Evolutionary conservation across 257 asterid genomes (phyloP), one percentile per base, ranked within the genome.

Genomic region (Ophiorrhiza pumila): DNA sequence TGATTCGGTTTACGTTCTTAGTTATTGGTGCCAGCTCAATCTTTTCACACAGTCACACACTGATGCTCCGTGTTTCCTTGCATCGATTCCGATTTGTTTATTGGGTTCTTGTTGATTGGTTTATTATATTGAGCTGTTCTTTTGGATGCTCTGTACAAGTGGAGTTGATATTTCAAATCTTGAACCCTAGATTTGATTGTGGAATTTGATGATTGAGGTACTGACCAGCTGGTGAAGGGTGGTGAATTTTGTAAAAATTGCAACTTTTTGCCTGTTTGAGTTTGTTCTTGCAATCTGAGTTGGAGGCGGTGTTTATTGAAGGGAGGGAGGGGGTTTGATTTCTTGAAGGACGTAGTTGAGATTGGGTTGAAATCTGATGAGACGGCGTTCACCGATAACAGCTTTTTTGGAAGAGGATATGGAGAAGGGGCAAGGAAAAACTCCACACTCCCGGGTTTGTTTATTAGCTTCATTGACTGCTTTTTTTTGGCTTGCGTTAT

Each of bases 401-500:
- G 73, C 65, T 37, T 76, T 76, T 0, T 74, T 75, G 20, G 83
- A 72, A 35, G 84, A 64, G 7, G 53, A 35, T 56, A 90, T 90
- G 96, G 96, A 90, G 84, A 88, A 81, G 60, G 88, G 88, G 55
- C 87, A 79, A 18, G 84, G 89, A 7, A 90, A 78, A 79, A 80
- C 62, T 76, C 88, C 81, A 7, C 79, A 78, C 13, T 85, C 92
- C n/a, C 78, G 92, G 45, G 55, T 92, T 25, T 87, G 88, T 72
- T 69, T 88, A 17, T 80, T 90, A 69, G 88, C 79, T 66, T 82
- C 86, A 32, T 60, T 88, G n/a, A 74, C 94, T 9, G 76, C 83
- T 76, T 71, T 90, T 72, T 83, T 90, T 46, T 90, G 97, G 97
- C 65, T 89, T 12, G 75, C 85, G 41, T 75, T 92, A 17, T 78